phyloP scores from a whole-genome alignment of 768 basidiomycete genomes.

The Serendipita sp. region DNA sequence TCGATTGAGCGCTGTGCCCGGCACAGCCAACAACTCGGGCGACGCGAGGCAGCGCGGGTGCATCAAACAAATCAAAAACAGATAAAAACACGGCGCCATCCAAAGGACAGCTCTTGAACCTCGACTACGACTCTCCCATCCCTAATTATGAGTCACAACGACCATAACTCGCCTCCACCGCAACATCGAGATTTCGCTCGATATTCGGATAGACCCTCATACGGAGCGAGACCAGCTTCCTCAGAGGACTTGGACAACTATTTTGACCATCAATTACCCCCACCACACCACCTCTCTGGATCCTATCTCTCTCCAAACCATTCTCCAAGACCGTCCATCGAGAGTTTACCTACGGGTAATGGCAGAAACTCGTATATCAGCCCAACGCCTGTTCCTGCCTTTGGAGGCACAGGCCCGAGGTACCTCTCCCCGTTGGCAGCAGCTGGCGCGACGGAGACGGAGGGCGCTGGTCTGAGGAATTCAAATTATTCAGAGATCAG shows the following conservation, averaged over 20 bases:
- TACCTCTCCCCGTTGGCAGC: neutral
- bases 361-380: neutral
- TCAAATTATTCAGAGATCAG: slow-evolving; percentile 1
- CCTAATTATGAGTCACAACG: neutral
- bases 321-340: neutral
- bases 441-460: neutral
- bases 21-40: neutral
- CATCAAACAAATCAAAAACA: no score
- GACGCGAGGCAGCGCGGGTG: no score
- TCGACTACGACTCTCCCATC: neutral
- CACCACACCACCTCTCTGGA: neutral
- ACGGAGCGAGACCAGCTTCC: neutral
- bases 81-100: no score
- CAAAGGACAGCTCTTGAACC: neutral
- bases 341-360: neutral
- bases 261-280: slow-evolving; percentile 4
- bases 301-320: neutral
- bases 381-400: neutral
- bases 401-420: neutral
- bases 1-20: neutral
- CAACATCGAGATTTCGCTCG: neutral
- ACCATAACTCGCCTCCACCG: neutral
- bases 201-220: neutral
- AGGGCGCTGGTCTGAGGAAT: neutral
- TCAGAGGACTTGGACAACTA: slow-evolving; percentile 1